Conservation (phyloP, 768 basidiomycete species). For the Pholiota molesta region DNA sequence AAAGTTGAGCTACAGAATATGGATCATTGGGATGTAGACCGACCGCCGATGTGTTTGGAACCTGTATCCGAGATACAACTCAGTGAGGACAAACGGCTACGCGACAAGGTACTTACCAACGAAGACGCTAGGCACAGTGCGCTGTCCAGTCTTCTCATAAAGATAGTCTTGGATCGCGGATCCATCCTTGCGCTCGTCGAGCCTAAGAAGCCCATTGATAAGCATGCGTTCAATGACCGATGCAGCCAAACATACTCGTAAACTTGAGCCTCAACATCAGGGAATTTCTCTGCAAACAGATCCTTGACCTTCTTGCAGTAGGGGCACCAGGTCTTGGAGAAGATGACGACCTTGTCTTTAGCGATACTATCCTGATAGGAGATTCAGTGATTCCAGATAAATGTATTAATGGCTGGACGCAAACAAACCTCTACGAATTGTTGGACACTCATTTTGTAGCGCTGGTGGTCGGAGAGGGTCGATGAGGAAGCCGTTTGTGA, state of each 20-base stretch:
- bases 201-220: slow-evolving; percentile 34
- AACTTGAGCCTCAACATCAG: slow-evolving; percentile 38
- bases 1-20: neutral
- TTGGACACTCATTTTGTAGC: slow-evolving; percentile 37
- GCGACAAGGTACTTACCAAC: slow-evolving; percentile 50
- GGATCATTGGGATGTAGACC: slow-evolving; percentile 2
- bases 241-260: slow-evolving; percentile 46
- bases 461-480: slow-evolving; percentile 25
- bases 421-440: slow-evolving; percentile 46
- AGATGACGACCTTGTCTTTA: slow-evolving; percentile 56
- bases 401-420: neutral
- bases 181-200: slow-evolving; percentile 64
- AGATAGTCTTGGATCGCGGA: slow-evolving; percentile 69
- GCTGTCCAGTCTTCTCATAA: slow-evolving; percentile 59
- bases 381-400: neutral
- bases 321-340: slow-evolving; percentile 63
- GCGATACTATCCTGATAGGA: slow-evolving; percentile 45
- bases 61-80: slow-evolving; percentile 31
- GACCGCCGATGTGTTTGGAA: slow-evolving; percentile 59
- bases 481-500: slow-evolving; percentile 36
- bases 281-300: slow-evolving; percentile 43
- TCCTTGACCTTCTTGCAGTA: slow-evolving; percentile 53
- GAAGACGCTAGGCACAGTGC: slow-evolving; percentile 80
- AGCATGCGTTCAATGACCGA: neutral
- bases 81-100: neutral